Percentiles rank a stretch among this genome's conserved stretches.
Conservation (phyloP, 495 filamentous ascomycete genomes). For the Friedmanniomyces endolithicus region DNA sequence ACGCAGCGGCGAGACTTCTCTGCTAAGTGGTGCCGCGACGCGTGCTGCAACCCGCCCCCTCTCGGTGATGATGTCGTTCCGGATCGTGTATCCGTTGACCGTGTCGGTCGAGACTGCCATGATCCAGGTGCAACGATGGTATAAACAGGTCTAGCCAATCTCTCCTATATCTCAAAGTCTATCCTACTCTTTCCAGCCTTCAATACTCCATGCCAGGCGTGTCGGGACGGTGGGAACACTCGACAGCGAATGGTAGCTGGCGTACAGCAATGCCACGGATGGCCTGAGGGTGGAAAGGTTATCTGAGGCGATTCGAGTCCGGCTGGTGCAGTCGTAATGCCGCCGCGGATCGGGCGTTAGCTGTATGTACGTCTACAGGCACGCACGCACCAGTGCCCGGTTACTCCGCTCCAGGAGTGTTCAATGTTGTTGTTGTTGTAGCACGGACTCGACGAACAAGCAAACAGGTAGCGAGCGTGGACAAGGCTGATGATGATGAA, state of each 20-base stretch:
- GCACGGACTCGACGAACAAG: no score
- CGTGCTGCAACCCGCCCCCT: background rate
- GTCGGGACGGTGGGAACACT: background rate
- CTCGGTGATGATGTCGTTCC: background rate
- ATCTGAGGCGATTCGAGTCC: background rate
- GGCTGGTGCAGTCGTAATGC: background rate
- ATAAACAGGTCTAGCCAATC: background rate
- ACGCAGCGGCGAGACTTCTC: background rate
- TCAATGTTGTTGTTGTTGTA: no score
- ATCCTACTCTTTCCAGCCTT: background rate
- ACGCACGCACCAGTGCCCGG: background rate
- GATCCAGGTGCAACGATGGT: background rate
- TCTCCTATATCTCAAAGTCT: no score
- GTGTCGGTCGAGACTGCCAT: conserved; percentile 4
- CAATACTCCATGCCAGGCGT: background rate
- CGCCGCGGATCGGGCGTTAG: background rate
- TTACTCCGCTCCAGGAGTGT: no score
- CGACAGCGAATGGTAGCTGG: background rate
- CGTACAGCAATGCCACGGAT: background rate
- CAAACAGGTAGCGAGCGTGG: no score
- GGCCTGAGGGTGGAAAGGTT: background rate
- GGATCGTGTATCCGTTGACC: conserved; percentile 1
- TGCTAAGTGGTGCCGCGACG: background rate
- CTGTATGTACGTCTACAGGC: background rate
- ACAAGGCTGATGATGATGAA: no score